Evolutionary conservation across 2,329 filamentous ascomycete species (phyloP).

Genomic region (Fusarium newnesense): DNA sequence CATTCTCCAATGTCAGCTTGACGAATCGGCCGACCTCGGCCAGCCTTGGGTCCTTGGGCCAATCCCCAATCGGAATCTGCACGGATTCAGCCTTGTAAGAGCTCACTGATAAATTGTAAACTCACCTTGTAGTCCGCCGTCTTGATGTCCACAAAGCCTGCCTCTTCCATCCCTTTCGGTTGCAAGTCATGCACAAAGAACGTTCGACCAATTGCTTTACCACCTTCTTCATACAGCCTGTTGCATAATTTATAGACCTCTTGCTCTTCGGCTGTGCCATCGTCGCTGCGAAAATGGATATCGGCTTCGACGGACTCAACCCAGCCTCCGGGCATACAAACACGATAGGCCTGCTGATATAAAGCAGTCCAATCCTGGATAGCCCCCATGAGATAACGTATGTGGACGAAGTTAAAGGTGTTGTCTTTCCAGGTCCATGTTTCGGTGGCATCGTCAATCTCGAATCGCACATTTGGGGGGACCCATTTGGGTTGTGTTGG

Average conservation of each 20-base stretch:
- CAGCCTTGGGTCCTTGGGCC: slow-evolving; percentile 15
- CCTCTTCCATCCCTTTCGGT: not conserved
- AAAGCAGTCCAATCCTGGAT: slow-evolving; percentile 16
- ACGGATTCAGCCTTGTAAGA: not conserved
- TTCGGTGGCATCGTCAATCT: slow-evolving; percentile 22
- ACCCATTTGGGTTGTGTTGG: slow-evolving; percentile 26
- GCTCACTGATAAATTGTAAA: fast-evolving
- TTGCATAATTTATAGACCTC: not conserved
- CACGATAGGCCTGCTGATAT: slow-evolving; percentile 17
- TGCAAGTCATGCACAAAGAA: slow-evolving; percentile 11
- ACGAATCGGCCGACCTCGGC: slow-evolving; percentile 21
- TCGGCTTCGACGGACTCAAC: slow-evolving; percentile 21
- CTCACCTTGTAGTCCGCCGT: slow-evolving; percentile 1
- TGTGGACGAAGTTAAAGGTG: slow-evolving; percentile 20
- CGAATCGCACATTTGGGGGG: slow-evolving; percentile 20
- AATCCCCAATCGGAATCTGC: slow-evolving; percentile 22
- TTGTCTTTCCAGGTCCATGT: slow-evolving; percentile 15
- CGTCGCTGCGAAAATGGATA: slow-evolving; percentile 19
- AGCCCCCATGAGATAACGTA: slow-evolving; percentile 20
- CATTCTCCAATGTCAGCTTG: slow-evolving; percentile 31
- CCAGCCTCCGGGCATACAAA: slow-evolving; percentile 15
- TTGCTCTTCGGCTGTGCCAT: slow-evolving; percentile 4
- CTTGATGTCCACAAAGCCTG: not conserved
- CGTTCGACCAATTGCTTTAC: not conserved
- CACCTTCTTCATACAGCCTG: not conserved